Evolutionary conservation across 441 rosid genomes (phyloP).

Genomic region (Iberis amara): DNA sequence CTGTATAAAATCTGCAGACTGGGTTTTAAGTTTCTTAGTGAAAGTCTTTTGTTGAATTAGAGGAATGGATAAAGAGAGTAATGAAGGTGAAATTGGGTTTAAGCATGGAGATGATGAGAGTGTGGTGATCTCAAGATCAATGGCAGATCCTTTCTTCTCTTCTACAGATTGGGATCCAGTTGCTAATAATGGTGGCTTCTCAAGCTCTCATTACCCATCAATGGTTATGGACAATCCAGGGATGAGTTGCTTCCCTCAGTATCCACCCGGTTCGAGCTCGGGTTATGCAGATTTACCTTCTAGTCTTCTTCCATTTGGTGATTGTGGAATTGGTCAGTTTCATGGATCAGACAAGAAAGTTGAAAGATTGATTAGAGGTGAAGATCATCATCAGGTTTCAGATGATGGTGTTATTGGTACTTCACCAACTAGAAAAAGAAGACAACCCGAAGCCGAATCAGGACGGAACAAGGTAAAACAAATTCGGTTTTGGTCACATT

Average conservation of each 20-base stretch:
- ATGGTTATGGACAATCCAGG: slow-evolving; percentile 53
- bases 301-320: slow-evolving; percentile 54
- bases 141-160: slow-evolving; percentile 57
- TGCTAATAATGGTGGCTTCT: slow-evolving; percentile 46
- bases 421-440: slow-evolving; percentile 26
- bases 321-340: slow-evolving; percentile 38
- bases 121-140: slow-evolving; percentile 38
- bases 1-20: too few relatives aligned
- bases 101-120: slow-evolving; percentile 42
- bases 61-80: slow-evolving; percentile 50
- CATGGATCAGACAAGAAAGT: slow-evolving; percentile 46
- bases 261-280: slow-evolving; percentile 44
- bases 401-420: slow-evolving; percentile 34
- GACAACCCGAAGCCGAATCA: slow-evolving; percentile 21
- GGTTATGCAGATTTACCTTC: slow-evolving; percentile 47
- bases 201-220: slow-evolving; percentile 44
- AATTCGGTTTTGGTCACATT: neutral
- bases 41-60: slow-evolving; percentile 27
- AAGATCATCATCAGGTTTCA: slow-evolving; percentile 44
- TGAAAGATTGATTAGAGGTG: slow-evolving; percentile 36
- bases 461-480: slow-evolving; percentile 34
- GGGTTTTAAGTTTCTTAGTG: too few relatives aligned
- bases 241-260: slow-evolving; percentile 45
- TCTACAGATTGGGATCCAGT: slow-evolving; percentile 74
- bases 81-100: slow-evolving; percentile 42